phyloP scores from a whole-genome alignment of 2,329 filamentous ascomycete species.

The Coniochaeta ligniaria region DNA sequence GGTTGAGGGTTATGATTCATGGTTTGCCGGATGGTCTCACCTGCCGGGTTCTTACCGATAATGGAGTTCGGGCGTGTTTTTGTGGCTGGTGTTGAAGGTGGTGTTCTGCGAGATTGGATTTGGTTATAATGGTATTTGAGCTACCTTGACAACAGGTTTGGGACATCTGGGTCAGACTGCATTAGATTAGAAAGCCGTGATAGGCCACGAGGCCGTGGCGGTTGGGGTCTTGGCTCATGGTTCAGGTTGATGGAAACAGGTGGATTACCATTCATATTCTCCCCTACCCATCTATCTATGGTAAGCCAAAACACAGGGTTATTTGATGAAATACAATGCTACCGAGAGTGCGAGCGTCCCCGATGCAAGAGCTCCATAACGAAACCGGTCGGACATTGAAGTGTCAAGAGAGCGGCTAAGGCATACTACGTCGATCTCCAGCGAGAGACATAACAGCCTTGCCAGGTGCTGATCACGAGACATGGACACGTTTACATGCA shows the following conservation, averaged over 20 bases:
- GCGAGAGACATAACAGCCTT: background rate
- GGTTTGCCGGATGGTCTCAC: background rate
- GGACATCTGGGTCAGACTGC: background rate
- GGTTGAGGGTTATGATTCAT: background rate
- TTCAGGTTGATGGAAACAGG: background rate
- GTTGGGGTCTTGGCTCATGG: background rate
- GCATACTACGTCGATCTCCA: background rate
- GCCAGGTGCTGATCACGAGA: background rate
- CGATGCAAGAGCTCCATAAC: background rate
- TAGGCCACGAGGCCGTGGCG: background rate
- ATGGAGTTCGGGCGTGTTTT: background rate
- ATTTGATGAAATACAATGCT: background rate
- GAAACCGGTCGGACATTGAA: background rate
- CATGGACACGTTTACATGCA: background rate
- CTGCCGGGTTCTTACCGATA: background rate
- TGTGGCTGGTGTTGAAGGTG: background rate
- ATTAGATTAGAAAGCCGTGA: background rate
- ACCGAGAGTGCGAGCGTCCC: background rate
- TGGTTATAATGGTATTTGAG: background rate
- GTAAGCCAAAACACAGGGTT: background rate
- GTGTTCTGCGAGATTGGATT: background rate
- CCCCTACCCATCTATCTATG: background rate
- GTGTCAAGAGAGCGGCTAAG: background rate
- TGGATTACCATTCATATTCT: background rate
- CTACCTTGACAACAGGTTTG: background rate